Conservation (phyloP, 306 rosid species). For the Corylus avellana region DNA sequence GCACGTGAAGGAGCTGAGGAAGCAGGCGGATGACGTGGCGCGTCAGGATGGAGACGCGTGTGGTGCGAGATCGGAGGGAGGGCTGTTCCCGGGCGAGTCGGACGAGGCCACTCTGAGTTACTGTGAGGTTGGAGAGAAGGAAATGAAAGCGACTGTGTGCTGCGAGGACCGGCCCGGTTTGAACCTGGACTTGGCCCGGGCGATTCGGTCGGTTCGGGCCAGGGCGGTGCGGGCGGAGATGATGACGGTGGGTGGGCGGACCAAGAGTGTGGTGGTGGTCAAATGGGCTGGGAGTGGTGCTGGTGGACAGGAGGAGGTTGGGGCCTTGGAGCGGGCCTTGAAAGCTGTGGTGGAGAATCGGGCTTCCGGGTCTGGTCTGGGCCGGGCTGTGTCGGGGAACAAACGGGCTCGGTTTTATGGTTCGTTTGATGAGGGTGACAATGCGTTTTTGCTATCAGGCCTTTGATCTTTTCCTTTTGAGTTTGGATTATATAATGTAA, state of each 20-base stretch:
- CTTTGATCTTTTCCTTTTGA: conserved; percentile 3
- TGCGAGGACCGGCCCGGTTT: conserved; percentile 78
- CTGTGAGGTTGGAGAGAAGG: conserved; percentile 41
- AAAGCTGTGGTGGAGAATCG: conserved; percentile 75
- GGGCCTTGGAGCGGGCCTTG: conserved; percentile 72
- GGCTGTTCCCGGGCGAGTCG: conserved; percentile 62
- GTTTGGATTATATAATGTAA: background rate
- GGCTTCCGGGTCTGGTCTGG: conserved; percentile 41
- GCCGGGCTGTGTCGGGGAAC: conserved; percentile 33
- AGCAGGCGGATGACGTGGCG: conserved; percentile 50
- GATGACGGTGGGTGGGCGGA: conserved; percentile 84
- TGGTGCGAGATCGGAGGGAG: conserved; percentile 29
- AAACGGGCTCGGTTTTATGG: conserved; percentile 57
- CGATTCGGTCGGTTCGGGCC: conserved; percentile 57
- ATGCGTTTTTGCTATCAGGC: conserved; percentile 4
- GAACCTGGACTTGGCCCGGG: conserved; percentile 61
- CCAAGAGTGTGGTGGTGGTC: conserved; percentile 61
- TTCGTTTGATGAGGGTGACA: conserved; percentile 19
- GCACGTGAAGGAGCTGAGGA: conserved; percentile 64
- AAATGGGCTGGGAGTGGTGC: conserved; percentile 45
- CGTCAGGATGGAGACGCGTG: conserved; percentile 18
- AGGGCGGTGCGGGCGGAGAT: conserved; percentile 67
- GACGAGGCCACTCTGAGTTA: conserved; percentile 66
- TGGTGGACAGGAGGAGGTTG: conserved; percentile 36
- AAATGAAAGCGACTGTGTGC: conserved; percentile 65